A percentile compares a stretch with the other conserved stretches of the same genome.
Conservation (phyloP, 306 rosid genomes). For the Pyrus bretschneideri region DNA sequence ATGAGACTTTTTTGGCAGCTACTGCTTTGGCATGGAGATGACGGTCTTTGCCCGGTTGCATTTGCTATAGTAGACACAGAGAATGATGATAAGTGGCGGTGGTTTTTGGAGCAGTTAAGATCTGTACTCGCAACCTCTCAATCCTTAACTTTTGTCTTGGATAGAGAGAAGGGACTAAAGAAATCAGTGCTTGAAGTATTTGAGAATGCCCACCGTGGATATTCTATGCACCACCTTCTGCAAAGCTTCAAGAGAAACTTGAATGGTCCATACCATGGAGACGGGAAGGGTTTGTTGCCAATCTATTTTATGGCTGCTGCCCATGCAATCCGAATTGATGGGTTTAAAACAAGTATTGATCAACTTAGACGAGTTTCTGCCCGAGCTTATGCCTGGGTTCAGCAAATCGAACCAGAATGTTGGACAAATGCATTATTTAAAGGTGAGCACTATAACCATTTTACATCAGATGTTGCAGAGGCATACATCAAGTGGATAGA, state of each 20-base stretch:
- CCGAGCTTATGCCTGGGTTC: constrained; percentile 39
- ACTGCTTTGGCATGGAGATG: constrained; percentile 50
- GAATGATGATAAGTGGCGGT: constrained; percentile 41
- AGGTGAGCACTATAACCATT: constrained; percentile 43
- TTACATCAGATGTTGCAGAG: constrained; percentile 25
- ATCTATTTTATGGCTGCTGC: constrained; percentile 36
- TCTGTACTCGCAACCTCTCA: constrained; percentile 17
- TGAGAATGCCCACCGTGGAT: constrained; percentile 34
- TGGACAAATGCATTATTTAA: constrained; percentile 39
- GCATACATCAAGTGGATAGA: constrained; percentile 33
- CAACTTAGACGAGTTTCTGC: constrained; percentile 41
- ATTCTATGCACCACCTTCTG: constrained; percentile 44
- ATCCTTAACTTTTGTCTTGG: constrained; percentile 39
- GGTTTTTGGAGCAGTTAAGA: constrained; percentile 48
- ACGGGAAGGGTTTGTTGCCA: constrained; percentile 41
- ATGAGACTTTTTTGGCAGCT: constrained; percentile 43
- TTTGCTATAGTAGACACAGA: constrained; percentile 37
- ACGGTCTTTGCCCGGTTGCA: constrained; percentile 43
- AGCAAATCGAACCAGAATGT: constrained; percentile 34
- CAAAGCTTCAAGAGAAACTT: constrained; percentile 40
- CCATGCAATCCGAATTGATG: constrained; percentile 31
- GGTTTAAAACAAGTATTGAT: constrained; percentile 26
- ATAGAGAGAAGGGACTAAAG: constrained; percentile 41
- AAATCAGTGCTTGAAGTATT: constrained; percentile 26
- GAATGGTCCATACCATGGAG: constrained; percentile 47